phyloP scores from a whole-genome alignment of 2,329 filamentous ascomycete species.

The Sporothrix humicola region DNA sequence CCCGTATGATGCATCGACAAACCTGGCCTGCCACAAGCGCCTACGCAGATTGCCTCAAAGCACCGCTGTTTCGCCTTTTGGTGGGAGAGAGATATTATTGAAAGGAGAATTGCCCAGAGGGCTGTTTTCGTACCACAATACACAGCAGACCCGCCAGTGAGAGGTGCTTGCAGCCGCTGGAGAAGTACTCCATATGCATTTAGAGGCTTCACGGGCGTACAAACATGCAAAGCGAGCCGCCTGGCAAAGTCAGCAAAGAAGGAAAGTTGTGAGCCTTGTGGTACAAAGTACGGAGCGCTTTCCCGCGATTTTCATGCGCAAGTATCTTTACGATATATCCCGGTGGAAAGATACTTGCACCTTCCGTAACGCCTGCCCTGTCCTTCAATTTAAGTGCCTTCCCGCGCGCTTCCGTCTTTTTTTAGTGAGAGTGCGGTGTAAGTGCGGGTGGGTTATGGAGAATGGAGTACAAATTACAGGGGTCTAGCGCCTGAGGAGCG shows the following conservation, averaged over 20 bases:
- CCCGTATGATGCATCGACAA: not conserved
- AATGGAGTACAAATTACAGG: not conserved
- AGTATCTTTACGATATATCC: not conserved
- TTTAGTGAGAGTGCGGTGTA: constrained; percentile 17
- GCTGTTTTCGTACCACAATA: not conserved
- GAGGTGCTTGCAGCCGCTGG: not conserved
- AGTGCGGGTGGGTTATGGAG: not conserved
- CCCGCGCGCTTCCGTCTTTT: constrained; percentile 29
- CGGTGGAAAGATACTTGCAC: not conserved
- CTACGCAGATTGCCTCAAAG: constrained; percentile 14
- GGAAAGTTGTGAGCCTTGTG: too few species aligned
- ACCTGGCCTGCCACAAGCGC: constrained; percentile 9
- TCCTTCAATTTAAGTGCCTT: not conserved
- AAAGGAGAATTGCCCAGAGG: too few species aligned
- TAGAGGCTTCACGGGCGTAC: not conserved
- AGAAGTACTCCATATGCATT: too few species aligned
- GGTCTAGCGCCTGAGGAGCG: not conserved
- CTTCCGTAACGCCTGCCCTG: not conserved
- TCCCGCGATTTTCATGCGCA: not conserved
- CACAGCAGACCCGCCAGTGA: not conserved
- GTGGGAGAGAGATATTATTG: too few species aligned
- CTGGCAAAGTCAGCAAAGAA: not conserved
- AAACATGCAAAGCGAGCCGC: not conserved
- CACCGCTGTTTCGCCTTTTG: too few species aligned
- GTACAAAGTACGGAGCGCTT: not conserved